Evolutionary conservation across 2,329 filamentous ascomycete genomes (phyloP).

Genomic region (Stromatinia cepivora): DNA sequence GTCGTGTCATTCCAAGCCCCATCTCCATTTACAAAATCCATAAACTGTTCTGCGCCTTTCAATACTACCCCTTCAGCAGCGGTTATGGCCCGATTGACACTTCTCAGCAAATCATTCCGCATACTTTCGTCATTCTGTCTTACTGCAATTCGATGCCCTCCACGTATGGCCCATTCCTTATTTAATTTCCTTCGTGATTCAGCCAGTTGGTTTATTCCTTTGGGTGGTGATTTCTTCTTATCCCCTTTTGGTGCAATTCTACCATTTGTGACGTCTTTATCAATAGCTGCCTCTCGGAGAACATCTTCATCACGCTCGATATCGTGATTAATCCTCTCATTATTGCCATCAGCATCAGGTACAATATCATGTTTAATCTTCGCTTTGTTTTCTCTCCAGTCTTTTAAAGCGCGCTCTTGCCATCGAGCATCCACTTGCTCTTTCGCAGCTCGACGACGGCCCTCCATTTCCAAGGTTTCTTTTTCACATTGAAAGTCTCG

Average conservation of each 20-base stretch:
- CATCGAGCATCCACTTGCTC: constrained; percentile 15
- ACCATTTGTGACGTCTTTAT: neutral
- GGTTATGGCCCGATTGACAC: constrained; percentile 1
- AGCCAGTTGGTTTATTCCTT: constrained; percentile 2
- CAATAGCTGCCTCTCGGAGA: neutral
- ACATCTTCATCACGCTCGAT: neutral
- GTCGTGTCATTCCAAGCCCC: neutral
- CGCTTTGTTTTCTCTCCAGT: neutral
- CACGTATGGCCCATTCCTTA: neutral
- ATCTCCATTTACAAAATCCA: neutral
- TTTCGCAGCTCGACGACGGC: constrained; percentile 16
- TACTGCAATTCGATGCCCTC: neutral
- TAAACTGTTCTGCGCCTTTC: neutral
- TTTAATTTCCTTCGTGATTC: constrained; percentile 13
- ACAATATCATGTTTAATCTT: neutral
- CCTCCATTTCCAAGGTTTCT: constrained; percentile 17
- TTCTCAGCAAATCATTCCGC: neutral
- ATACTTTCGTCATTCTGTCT: constrained; percentile 3
- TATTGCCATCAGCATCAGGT: neutral
- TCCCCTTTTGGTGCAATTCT: neutral
- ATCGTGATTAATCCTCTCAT: neutral
- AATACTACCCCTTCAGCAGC: neutral
- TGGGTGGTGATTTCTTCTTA: constrained; percentile 5
- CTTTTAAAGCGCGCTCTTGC: constrained; percentile 6
- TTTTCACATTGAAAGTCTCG: constrained; percentile 16